Evolutionary conservation across 441 rosid genomes (phyloP).

Genomic region (Euphorbia schlechtendalii): DNA sequence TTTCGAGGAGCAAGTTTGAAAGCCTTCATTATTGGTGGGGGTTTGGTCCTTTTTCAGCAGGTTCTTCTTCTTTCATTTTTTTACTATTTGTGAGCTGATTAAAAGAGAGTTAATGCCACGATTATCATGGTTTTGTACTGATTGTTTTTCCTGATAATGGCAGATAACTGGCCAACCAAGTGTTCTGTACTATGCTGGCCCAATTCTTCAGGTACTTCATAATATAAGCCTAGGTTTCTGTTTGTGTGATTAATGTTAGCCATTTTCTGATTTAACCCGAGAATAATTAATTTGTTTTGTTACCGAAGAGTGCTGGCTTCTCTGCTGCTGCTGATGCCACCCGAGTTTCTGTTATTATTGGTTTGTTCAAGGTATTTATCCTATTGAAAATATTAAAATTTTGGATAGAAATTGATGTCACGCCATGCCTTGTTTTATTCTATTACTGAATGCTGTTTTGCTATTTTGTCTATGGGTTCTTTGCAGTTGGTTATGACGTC

Average conservation of each 20-base stretch:
- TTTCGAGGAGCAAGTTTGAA: conserved; percentile 87
- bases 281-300: conserved; percentile 19
- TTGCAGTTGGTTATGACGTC: conserved; percentile 74
- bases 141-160: conserved; percentile 21
- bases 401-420: not conserved
- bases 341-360: conserved; percentile 83
- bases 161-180: conserved; percentile 99
- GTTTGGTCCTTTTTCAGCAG: conserved; percentile 98
- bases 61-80: conserved; percentile 31
- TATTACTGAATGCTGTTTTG: conserved; percentile 8
- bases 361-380: conserved; percentile 69
- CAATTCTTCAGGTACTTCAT: conserved; percentile 83
- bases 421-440: conserved; percentile 9
- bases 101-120: not conserved
- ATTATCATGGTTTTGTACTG: conserved; percentile 17
- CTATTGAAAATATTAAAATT: not conserved
- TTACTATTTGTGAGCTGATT: conserved; percentile 6
- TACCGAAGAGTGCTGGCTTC: conserved; percentile 85
- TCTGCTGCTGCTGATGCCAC: conserved; percentile 98
- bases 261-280: conserved; percentile 1
- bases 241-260: conserved; percentile 10
- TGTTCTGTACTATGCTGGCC: conserved; percentile 91
- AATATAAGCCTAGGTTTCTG: conserved; percentile 9
- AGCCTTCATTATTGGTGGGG: conserved; percentile 89
- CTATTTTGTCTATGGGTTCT: conserved; percentile 16